A percentile compares a stretch with the other conserved stretches of the same genome.
Evolutionary conservation across 1,284 basidiomycete genomes (phyloP).

Genomic region (Trichosporon coremiiforme): DNA sequence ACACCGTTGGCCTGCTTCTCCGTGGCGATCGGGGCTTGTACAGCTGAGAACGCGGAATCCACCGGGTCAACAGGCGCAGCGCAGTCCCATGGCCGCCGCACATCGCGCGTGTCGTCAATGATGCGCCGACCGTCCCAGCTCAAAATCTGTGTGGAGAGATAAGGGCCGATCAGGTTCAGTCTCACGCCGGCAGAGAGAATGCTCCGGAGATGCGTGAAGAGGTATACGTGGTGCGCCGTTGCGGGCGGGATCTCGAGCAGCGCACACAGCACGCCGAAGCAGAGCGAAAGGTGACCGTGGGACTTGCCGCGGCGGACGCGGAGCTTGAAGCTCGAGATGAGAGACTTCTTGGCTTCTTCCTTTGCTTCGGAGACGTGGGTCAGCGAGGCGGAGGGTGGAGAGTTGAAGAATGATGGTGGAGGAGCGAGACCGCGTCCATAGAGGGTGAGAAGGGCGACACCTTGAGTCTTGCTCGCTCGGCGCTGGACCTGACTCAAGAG

Average conservation of each 20-base stretch:
- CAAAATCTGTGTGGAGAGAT: constrained; percentile 84
- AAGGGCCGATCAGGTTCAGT: constrained; percentile 89
- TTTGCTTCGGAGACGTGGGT: constrained; percentile 25
- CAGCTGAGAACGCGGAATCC: background rate
- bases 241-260: constrained; percentile 68
- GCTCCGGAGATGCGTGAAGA: constrained; percentile 89
- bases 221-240: constrained; percentile 78
- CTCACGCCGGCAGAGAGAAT: constrained; percentile 88
- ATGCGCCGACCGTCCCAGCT: constrained; percentile 70
- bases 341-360: constrained; percentile 32
- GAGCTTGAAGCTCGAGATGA: constrained; percentile 71
- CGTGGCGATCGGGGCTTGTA: background rate
- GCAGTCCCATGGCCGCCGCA: constrained; percentile 9
- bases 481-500: constrained; percentile 86
- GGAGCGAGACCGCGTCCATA: constrained; percentile 76
- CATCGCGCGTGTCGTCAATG: constrained; percentile 60
- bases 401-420: constrained; percentile 54
- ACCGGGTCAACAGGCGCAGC: background rate
- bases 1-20: background rate
- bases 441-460: constrained; percentile 86
- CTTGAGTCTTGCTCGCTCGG: constrained; percentile 86
- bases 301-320: constrained; percentile 64
- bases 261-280: constrained; percentile 83
- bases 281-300: constrained; percentile 82
- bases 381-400: background rate